phyloP scores from a whole-genome alignment of 2,329 filamentous ascomycete species.

The Tolypocladium ovalisporum region DNA sequence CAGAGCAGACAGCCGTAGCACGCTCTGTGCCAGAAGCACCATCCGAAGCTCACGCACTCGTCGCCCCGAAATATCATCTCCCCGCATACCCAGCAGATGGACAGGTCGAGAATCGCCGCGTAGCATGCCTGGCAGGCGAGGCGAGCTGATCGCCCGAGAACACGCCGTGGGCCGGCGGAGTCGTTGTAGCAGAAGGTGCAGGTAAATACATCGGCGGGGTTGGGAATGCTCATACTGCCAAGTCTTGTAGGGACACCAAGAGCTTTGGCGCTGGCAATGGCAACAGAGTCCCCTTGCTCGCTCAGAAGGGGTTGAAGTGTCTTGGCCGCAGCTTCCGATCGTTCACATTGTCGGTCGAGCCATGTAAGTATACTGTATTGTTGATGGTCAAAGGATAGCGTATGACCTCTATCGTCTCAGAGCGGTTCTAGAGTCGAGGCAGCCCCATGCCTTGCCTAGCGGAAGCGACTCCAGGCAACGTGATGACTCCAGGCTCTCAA shows the following conservation, averaged over 20 bases:
- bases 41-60: constrained; percentile 47
- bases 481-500: background rate
- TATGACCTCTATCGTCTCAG: no score
- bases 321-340: background rate
- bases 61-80: constrained; percentile 41
- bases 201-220: constrained; percentile 24
- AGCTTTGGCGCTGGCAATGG: background rate
- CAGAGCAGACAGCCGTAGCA: constrained; percentile 48
- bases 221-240: background rate
- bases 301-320: background rate
- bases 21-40: constrained; percentile 47
- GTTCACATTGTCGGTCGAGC: background rate
- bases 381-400: background rate
- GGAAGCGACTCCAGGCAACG: background rate
- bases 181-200: constrained; percentile 46
- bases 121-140: constrained; percentile 39
- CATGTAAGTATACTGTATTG: background rate
- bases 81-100: constrained; percentile 47
- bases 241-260: background rate
- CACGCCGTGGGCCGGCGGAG: constrained; percentile 21
- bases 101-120: constrained; percentile 36
- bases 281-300: background rate
- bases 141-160: constrained; percentile 34
- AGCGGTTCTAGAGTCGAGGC: background rate
- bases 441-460: no score